Evolutionary conservation across 176 grass and related monocot species (phyloP), one percentile per base, ranked within the genome.

Genomic region (Rhipidocladum racemiflorum): DNA sequence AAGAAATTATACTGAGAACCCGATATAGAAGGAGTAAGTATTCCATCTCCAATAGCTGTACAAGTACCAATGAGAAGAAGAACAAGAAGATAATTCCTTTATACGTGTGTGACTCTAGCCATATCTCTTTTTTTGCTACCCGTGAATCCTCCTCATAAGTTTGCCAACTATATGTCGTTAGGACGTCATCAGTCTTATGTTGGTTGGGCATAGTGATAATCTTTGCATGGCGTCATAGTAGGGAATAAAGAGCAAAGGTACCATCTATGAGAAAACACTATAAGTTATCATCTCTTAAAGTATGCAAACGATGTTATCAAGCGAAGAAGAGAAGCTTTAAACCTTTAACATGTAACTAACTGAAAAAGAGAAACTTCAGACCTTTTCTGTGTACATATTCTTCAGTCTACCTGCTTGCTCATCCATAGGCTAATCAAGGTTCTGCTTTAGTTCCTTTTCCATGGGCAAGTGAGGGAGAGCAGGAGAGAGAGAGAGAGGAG

Each of bases 21-120:
- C 81, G 97, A 99, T 85, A 99, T 99, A 54, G 91, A 93, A 68
- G 97, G 93, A 77, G 97, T 99, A 82, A 99, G 93, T 75, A 99
- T 99, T 14, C 97, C 97, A 89, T 99, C 97, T 73, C 97, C 97
- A 77, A 99, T 99, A 64, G 97, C 97, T 87, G 90, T 99, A 89
- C 97, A 99, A 75, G 97, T 99, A 70, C 97, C 93, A 74, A 99
- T 60, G 50, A 99, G 91, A 61, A 99, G 93, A 77, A 99, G 35
- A 92, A 99, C 87, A 84, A 99, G 91, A 87, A 99, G 87, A 62
- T 72, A 82, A 53, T 99, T 95, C 81, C 66, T 95, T 81, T 96
- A 76, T 93, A 99, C 35, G 87, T 43, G 79, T 91, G 83, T 45
- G 90, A 56, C 74, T 99, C 97, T 38, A 99, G 70, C 97, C 97